Percentiles rank a stretch among this genome's conserved stretches.
Conservation (phyloP, 2,329 filamentous ascomycete species). For the Hypomyces rosellus region DNA sequence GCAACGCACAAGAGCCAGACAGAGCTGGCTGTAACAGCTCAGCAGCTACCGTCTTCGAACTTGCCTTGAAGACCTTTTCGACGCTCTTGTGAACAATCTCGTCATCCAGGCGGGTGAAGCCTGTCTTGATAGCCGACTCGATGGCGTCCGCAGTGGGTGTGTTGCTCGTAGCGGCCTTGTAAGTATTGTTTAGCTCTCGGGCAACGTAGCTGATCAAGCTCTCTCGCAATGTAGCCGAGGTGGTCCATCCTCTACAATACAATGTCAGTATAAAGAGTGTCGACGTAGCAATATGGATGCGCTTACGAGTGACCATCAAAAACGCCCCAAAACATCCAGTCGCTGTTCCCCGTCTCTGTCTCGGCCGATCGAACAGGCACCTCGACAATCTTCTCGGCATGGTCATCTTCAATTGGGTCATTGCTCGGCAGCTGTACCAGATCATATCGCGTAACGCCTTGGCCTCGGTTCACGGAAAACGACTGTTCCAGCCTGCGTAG, state of each 20-base stretch:
- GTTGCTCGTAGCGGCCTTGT: constrained; percentile 62
- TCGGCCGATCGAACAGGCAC: constrained; percentile 55
- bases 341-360: constrained; percentile 49
- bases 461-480: constrained; percentile 79
- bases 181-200: constrained; percentile 85
- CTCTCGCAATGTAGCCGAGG: constrained; percentile 90
- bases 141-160: constrained; percentile 72
- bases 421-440: constrained; percentile 93
- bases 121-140: constrained; percentile 85
- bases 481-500: constrained; percentile 86
- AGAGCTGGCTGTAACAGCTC: constrained; percentile 88
- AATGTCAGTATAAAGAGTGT: constrained; percentile 11
- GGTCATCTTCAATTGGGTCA: constrained; percentile 96
- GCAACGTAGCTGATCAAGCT: constrained; percentile 89
- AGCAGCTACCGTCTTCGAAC: constrained; percentile 84
- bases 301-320: constrained; percentile 91
- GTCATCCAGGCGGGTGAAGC: constrained; percentile 81
- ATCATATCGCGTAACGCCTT: constrained; percentile 91
- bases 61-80: constrained; percentile 80
- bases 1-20: constrained; percentile 91
- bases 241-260: constrained; percentile 81
- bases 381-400: constrained; percentile 96
- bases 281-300: neutral
- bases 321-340: constrained; percentile 99
- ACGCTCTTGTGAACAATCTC: constrained; percentile 94